A percentile compares a stretch with the other conserved stretches of the same genome.
Conservation (phyloP, 208 protist species). For the Trypanosoma congolense region DNA sequence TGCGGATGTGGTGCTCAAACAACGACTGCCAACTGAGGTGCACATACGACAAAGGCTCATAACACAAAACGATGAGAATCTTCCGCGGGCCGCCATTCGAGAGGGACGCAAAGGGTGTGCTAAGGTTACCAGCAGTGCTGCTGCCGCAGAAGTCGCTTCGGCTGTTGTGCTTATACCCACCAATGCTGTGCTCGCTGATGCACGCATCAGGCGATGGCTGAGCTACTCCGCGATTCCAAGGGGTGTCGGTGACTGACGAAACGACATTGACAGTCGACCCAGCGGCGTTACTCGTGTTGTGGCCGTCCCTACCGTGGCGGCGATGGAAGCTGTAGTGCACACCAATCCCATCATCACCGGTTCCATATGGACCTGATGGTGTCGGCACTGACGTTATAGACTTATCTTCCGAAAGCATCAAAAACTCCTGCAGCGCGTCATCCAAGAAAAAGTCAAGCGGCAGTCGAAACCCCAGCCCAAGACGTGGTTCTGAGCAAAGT, state of each 20-base stretch:
- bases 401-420: conserved; percentile 19
- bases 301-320: neutral
- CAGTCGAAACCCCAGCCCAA: conserved; percentile 76
- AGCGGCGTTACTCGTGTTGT: conserved; percentile 1
- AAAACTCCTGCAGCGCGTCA: conserved; percentile 35
- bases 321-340: neutral
- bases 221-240: neutral
- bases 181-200: neutral
- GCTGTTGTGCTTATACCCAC: neutral
- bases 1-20: conserved; percentile 17
- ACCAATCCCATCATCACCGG: neutral
- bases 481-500: conserved; percentile 71
- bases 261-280: neutral
- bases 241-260: neutral
- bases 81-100: conserved; percentile 37
- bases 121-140: conserved; percentile 1
- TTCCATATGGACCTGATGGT: conserved; percentile 2
- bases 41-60: conserved; percentile 32
- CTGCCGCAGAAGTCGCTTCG: neutral
- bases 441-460: conserved; percentile 63
- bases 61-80: conserved; percentile 54
- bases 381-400: conserved; percentile 9
- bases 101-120: conserved; percentile 35
- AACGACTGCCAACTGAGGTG: conserved; percentile 3
- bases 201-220: conserved; percentile 18